Percentiles rank a stretch among this genome's conserved stretches.
Evolutionary conservation across 768 basidiomycete species (phyloP).

Genomic region (Postia placenta): DNA sequence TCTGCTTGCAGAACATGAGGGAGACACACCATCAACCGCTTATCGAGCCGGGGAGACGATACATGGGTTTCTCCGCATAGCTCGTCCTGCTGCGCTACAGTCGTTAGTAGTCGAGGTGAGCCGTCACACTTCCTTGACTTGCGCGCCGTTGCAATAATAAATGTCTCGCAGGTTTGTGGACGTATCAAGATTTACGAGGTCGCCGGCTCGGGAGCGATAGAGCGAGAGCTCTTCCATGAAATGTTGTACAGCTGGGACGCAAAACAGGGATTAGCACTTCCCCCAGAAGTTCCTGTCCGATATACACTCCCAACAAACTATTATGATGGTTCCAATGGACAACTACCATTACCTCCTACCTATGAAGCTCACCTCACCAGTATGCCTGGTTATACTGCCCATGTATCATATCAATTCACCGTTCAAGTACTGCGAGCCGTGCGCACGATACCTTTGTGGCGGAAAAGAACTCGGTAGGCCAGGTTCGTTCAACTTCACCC

Average conservation of each 20-base stretch:
- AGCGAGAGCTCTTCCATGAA: slow-evolving; percentile 12
- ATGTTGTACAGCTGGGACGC: slow-evolving; percentile 18
- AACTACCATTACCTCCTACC: slow-evolving; percentile 18
- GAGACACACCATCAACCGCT: slow-evolving; percentile 8
- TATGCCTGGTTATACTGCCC: slow-evolving; percentile 20
- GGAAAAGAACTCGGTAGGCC: slow-evolving; percentile 11
- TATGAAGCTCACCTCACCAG: slow-evolving; percentile 16
- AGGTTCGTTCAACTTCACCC: background rate
- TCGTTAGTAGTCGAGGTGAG: slow-evolving; percentile 12
- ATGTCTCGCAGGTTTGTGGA: slow-evolving; percentile 20
- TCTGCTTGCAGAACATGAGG: slow-evolving; percentile 18
- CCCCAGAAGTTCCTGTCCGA: slow-evolving; percentile 16
- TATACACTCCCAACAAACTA: slow-evolving; percentile 19
- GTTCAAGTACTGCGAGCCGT: slow-evolving; percentile 14
- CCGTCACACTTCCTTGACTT: slow-evolving; percentile 2
- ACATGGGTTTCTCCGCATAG: slow-evolving; percentile 18
- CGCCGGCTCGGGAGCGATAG: slow-evolving; percentile 16
- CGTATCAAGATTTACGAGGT: slow-evolving; percentile 21
- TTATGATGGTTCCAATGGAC: slow-evolving; percentile 7
- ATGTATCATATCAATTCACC: slow-evolving; percentile 18
- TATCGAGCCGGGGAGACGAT: slow-evolving; percentile 19
- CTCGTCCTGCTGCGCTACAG: slow-evolving; percentile 15
- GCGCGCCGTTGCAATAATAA: background rate
- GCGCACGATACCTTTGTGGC: slow-evolving; percentile 17
- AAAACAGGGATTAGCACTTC: slow-evolving; percentile 12